Percentiles rank a stretch among this genome's conserved stretches.
Evolutionary conservation across 441 rosid species (phyloP).

Genomic region (Gossypium schwendimanii): DNA sequence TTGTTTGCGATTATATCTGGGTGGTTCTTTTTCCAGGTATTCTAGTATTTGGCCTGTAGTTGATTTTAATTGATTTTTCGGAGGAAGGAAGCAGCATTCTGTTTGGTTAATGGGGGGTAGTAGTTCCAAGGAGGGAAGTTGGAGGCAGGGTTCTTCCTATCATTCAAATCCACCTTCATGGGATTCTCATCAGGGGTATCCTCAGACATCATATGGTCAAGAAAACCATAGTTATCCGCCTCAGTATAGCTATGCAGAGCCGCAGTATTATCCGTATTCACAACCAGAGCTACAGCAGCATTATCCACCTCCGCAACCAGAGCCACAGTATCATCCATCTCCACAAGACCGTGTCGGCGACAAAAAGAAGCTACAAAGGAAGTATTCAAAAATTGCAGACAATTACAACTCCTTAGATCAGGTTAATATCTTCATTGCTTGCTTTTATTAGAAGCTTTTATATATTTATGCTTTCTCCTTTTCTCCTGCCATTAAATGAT

Average conservation of each 20-base stretch:
- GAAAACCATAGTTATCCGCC: conserved; percentile 42
- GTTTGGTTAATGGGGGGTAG: conserved; percentile 55
- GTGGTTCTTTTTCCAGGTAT: not conserved
- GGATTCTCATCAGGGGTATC: conserved; percentile 38
- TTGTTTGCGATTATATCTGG: not conserved
- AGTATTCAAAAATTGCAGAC: conserved; percentile 74
- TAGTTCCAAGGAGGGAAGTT: conserved; percentile 47
- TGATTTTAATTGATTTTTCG: conserved; percentile 4
- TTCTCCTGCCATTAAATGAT: not conserved
- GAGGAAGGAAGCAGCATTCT: not conserved
- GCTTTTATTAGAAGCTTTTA: not conserved
- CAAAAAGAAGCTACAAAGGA: conserved; percentile 55
- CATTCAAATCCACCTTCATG: conserved; percentile 44
- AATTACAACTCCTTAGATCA: conserved; percentile 71
- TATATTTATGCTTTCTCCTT: not conserved
- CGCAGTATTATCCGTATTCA: conserved; percentile 30
- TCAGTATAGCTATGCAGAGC: conserved; percentile 29
- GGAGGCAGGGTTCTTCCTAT: conserved; percentile 37
- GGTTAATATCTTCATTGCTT: conserved; percentile 32
- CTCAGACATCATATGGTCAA: conserved; percentile 36
- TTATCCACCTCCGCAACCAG: conserved; percentile 14
- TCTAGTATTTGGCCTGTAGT: conserved; percentile 16
- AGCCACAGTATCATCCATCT: conserved; percentile 26
- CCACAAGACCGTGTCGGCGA: conserved; percentile 29
- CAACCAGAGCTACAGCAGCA: conserved; percentile 27